phyloP scores from a whole-genome alignment of 768 basidiomycete species.

The Termitomyces titanicus region DNA sequence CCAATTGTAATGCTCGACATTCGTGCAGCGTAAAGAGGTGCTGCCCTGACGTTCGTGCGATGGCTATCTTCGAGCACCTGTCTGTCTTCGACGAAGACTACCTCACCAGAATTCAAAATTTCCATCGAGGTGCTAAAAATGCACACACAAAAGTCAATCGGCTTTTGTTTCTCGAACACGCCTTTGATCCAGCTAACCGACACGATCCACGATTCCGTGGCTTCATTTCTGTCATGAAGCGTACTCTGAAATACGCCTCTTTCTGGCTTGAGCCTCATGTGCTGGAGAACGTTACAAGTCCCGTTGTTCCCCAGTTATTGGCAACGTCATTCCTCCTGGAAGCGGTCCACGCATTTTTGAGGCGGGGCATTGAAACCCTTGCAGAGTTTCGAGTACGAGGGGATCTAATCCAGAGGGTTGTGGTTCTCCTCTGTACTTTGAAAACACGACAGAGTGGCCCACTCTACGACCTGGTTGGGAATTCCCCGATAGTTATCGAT shows the following conservation, averaged over 20 bases:
- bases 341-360: neutral
- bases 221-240: conserved; percentile 1
- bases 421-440: neutral
- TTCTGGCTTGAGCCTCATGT: conserved; percentile 6
- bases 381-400: neutral
- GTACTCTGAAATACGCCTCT: conserved; percentile 7
- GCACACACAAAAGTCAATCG: neutral
- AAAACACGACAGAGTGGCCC: neutral
- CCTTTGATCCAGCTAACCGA: neutral
- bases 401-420: neutral
- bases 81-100: conserved; percentile 6
- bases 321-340: conserved; percentile 1
- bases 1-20: neutral
- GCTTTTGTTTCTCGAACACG: neutral
- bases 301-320: neutral
- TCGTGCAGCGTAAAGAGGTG: conserved; percentile 3
- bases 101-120: neutral
- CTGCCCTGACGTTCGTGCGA: conserved; percentile 9
- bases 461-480: neutral
- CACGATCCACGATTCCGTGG: neutral
- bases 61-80: conserved; percentile 10
- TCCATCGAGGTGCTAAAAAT: neutral
- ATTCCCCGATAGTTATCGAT: neutral
- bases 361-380: neutral
- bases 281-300: neutral